phyloP scores from a whole-genome alignment of 805 yeast species.

The Candida maltosa region DNA sequence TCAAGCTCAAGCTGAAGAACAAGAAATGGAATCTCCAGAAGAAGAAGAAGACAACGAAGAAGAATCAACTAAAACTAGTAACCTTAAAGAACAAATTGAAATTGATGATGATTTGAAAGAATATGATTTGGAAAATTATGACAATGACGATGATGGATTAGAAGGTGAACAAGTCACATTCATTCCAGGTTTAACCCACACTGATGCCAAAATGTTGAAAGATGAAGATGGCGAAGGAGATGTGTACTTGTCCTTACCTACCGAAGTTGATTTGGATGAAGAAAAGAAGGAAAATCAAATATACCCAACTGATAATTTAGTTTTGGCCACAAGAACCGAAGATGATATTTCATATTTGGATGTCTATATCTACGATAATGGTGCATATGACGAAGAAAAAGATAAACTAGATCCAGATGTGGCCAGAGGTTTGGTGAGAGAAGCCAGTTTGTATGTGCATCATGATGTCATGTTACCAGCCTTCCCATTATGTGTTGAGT shows the following conservation, averaged over 20 bases:
- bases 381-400: constrained; percentile 71
- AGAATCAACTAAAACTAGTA: constrained; percentile 17
- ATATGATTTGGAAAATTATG: constrained; percentile 82
- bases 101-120: constrained; percentile 84
- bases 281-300: constrained; percentile 83
- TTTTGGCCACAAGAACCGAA: constrained; percentile 91
- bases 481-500: constrained; percentile 94
- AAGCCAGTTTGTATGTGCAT: constrained; percentile 80
- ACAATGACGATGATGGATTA: constrained; percentile 61
- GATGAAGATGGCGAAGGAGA: constrained; percentile 44
- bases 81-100: constrained; percentile 51
- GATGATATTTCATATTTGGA: constrained; percentile 91
- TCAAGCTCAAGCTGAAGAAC: constrained; percentile 38
- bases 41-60: constrained; percentile 42
- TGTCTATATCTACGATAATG: constrained; percentile 92
- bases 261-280: constrained; percentile 62
- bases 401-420: constrained; percentile 71
- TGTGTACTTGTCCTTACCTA: constrained; percentile 61
- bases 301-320: constrained; percentile 84
- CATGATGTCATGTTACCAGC: constrained; percentile 97
- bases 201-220: constrained; percentile 56
- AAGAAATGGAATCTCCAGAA: too few species aligned
- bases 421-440: constrained; percentile 69
- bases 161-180: constrained; percentile 57
- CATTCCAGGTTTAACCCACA: constrained; percentile 67